Evolutionary conservation across 192 early-diverging fungal genomes (phyloP).

Genomic region (Cladochytrium replicatum): DNA sequence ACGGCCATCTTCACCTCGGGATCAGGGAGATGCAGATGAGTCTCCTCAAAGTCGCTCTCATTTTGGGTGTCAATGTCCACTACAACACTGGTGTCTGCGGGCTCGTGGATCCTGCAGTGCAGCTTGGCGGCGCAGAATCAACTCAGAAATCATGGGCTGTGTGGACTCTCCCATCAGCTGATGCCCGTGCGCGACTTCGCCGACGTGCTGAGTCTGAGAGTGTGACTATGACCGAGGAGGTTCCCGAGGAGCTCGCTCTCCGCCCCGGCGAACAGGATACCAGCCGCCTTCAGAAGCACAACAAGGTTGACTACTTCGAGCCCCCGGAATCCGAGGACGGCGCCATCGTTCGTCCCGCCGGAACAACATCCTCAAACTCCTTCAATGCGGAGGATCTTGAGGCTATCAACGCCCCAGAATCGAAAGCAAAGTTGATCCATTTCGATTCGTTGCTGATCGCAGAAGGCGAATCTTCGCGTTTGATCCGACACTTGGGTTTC

Average conservation of each 20-base stretch:
- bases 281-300: slow-evolving; percentile 8
- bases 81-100: slow-evolving; percentile 26
- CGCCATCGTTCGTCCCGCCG: slow-evolving; percentile 11
- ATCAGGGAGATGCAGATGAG: slow-evolving; percentile 25
- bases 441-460: slow-evolving; percentile 31
- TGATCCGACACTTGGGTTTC: slow-evolving; percentile 33
- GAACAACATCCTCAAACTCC: no score
- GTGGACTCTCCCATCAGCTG: slow-evolving; percentile 2
- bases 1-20: slow-evolving; percentile 25
- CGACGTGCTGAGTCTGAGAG: neutral
- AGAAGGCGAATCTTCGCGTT: slow-evolving; percentile 29
- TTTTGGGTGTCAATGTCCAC: slow-evolving; percentile 19
- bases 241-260: slow-evolving; percentile 17
- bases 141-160: no score
- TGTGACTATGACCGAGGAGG: neutral
- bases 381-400: no score
- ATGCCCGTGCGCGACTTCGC: neutral
- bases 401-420: neutral
- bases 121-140: no score
- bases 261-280: slow-evolving; percentile 16
- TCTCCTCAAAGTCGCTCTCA: slow-evolving; percentile 24
- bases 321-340: slow-evolving; percentile 18
- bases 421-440: slow-evolving; percentile 1
- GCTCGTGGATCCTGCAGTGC: slow-evolving; percentile 17
- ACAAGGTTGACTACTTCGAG: slow-evolving; percentile 26